Conservation (phyloP, 176 grass and related monocot genomes). For the Oryza rufipogon region DNA sequence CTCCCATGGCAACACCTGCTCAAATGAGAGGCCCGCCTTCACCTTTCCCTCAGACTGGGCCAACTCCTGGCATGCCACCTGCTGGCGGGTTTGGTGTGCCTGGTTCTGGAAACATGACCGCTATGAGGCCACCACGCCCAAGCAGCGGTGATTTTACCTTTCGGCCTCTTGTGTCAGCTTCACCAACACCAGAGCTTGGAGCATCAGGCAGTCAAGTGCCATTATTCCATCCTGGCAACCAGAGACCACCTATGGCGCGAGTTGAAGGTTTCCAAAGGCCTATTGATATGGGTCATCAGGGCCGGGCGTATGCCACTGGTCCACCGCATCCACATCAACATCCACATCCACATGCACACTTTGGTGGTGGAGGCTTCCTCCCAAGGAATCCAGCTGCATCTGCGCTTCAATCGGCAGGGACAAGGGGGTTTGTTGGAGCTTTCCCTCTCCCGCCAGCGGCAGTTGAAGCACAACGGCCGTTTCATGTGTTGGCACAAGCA, state of each 20-base stretch:
- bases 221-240: slow-evolving; percentile 51
- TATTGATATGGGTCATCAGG: slow-evolving; percentile 31
- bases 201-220: slow-evolving; percentile 31
- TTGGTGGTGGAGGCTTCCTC: slow-evolving; percentile 29
- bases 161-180: slow-evolving; percentile 43
- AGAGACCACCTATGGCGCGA: slow-evolving; percentile 35
- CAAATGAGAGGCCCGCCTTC: slow-evolving; percentile 41
- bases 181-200: slow-evolving; percentile 7
- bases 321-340: not conserved
- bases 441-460: slow-evolving; percentile 26
- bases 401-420: slow-evolving; percentile 16
- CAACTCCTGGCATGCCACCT: slow-evolving; percentile 39
- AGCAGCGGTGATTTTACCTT: slow-evolving; percentile 74
- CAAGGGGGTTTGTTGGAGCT: slow-evolving; percentile 34
- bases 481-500: slow-evolving; percentile 43
- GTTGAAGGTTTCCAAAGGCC: slow-evolving; percentile 55
- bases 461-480: slow-evolving; percentile 28
- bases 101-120: slow-evolving; percentile 32
- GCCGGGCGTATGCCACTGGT: slow-evolving; percentile 31
- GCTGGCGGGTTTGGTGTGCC: slow-evolving; percentile 3
- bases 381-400: slow-evolving; percentile 35
- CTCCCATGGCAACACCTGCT: slow-evolving; percentile 26
- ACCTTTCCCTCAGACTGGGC: slow-evolving; percentile 52
- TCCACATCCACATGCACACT: slow-evolving; percentile 20
- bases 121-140: slow-evolving; percentile 57